Evolutionary conservation across 805 yeast species (phyloP).

Genomic region (Zygoascus flipseniorum): DNA sequence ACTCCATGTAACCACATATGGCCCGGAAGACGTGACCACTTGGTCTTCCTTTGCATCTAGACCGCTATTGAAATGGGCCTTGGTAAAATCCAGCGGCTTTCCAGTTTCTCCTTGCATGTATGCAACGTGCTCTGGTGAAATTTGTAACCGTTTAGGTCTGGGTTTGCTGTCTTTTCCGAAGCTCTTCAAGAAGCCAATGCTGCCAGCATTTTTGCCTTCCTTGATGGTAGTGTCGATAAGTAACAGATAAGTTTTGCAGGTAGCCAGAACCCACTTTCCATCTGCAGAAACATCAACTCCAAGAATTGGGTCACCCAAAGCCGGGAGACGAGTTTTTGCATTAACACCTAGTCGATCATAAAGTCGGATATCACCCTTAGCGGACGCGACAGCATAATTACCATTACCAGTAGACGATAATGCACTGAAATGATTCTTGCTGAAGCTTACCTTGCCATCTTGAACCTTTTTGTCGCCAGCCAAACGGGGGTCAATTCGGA

Average conservation of each 20-base stretch:
- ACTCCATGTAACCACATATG: constrained; percentile 76
- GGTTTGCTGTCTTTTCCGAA: constrained; percentile 62
- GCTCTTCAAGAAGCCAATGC: constrained; percentile 53
- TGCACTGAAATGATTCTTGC: constrained; percentile 46
- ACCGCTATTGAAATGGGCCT: constrained; percentile 72
- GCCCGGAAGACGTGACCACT: constrained; percentile 73
- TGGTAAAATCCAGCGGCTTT: constrained; percentile 49
- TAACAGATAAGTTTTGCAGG: constrained; percentile 63
- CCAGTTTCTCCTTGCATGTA: constrained; percentile 45
- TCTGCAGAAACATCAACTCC: constrained; percentile 68
- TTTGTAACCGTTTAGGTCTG: constrained; percentile 54
- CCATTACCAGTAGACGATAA: constrained; percentile 69
- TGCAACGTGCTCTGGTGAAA: constrained; percentile 66
- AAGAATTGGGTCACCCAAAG: constrained; percentile 65
- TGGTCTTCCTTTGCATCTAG: constrained; percentile 54
- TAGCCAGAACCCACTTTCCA: constrained; percentile 76
- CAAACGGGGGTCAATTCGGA: constrained; percentile 75
- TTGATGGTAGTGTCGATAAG: constrained; percentile 59
- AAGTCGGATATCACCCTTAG: constrained; percentile 66
- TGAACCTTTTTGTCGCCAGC: constrained; percentile 50
- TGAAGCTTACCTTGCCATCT: constrained; percentile 45
- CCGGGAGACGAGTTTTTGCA: constrained; percentile 75
- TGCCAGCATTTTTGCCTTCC: constrained; percentile 51
- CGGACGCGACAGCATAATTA: constrained; percentile 65
- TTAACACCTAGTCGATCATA: constrained; percentile 63